phyloP scores from a whole-genome alignment of 805 yeast species.

The Ogataea paradorogensis region DNA sequence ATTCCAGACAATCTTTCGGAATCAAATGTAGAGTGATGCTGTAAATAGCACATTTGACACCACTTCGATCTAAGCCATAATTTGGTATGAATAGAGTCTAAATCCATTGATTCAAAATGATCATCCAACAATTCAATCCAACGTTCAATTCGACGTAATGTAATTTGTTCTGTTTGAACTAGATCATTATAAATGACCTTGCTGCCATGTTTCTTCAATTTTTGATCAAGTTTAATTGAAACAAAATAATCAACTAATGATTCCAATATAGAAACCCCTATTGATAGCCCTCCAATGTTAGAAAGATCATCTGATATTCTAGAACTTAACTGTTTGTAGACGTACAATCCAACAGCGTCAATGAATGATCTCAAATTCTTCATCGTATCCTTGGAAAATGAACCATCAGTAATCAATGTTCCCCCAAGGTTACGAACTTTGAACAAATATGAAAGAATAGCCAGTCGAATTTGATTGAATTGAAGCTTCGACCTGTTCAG shows the following conservation, averaged over 20 bases:
- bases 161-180: conserved; percentile 36
- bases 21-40: conserved; percentile 30
- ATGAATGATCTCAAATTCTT: conserved; percentile 21
- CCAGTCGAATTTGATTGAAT: conserved; percentile 28
- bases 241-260: conserved; percentile 43
- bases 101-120: conserved; percentile 12
- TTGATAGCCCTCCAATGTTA: conserved; percentile 1
- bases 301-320: conserved; percentile 1
- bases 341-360: conserved; percentile 28
- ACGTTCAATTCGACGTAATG: conserved; percentile 42
- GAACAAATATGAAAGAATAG: conserved; percentile 27
- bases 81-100: conserved; percentile 2
- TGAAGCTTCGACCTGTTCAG: conserved; percentile 16
- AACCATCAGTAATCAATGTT: conserved; percentile 25
- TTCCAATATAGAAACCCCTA: conserved; percentile 41
- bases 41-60: conserved; percentile 45
- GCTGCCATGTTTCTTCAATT: conserved; percentile 20
- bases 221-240: conserved; percentile 25
- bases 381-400: conserved; percentile 18
- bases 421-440: conserved; percentile 17
- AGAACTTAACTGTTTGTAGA: conserved; percentile 18
- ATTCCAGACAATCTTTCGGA: conserved; percentile 35
- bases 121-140: conserved; percentile 47
- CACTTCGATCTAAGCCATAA: conserved; percentile 42
- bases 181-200: conserved; percentile 27